Evolutionary conservation across 148 eudicot species (phyloP), one percentile per base, ranked within the genome.

Genomic region (Spergularia bocconei): DNA sequence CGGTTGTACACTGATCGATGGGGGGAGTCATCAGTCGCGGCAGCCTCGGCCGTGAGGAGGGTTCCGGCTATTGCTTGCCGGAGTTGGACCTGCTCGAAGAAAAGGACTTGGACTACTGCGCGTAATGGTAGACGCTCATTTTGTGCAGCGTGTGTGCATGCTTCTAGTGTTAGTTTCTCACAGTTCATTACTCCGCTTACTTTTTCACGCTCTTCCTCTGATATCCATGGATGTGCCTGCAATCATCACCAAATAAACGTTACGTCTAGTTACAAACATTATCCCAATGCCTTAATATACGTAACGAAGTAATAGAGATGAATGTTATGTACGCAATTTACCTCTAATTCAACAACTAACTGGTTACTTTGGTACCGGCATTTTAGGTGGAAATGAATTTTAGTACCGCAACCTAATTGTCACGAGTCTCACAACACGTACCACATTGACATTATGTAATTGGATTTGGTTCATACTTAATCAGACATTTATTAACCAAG

Each of bases 141-240:
- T 73, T 95, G 99, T 0, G 99, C 96, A 0, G 99, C 99, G 81
- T 95, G 99, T 21, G 99, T 89, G 88, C 99, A 95, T 17, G 99
- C 99, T 77, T 95, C 99, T 15, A 95, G 66, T 33, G 99, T 92
- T 60, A 95, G 91, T 82, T 95, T 95, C 82, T 87, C 92, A 77
- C 88, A 92, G 78, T 95, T 93, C 89, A 95, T 87, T 39, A 88
- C 78, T 38, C 96, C 87, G 67, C 90, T 83, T 4, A 95, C 82
- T 69, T 78, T 88, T 86, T 95, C 99, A 5, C 96, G 79, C 1
- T 91, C 97, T 19, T 63, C 75, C 76, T 95, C 97, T 17, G 89
- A 65, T 70, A 90, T 79, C 92, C 90, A 87, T n/a, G 94, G 86
- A 92, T 95, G 99, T 21, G 99, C 93, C 98, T 95, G 17, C 52